A percentile compares a stretch with the other conserved stretches of the same genome.
Conservation (phyloP, 495 filamentous ascomycete species). For the Aspergillus steynii region DNA sequence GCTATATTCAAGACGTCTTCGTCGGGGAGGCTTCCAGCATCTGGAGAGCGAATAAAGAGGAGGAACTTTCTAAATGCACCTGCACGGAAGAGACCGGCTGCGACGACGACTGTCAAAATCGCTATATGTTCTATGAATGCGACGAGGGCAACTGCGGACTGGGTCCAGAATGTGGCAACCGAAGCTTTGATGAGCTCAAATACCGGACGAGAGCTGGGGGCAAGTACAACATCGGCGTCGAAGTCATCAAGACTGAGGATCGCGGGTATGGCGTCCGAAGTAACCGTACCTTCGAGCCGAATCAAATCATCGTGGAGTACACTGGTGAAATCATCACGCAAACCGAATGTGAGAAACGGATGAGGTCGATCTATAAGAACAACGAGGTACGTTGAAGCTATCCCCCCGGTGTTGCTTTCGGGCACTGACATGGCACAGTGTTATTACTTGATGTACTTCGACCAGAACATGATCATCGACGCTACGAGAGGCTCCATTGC, state of each 20-base stretch:
- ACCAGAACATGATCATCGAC: conserved; percentile 98
- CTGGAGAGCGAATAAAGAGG: conserved; percentile 77
- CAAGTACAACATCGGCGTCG: conserved; percentile 87
- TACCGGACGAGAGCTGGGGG: conserved; percentile 74
- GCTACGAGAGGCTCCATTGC: conserved; percentile 94
- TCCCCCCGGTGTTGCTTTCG: neutral
- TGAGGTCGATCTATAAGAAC: conserved; percentile 89
- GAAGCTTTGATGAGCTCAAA: conserved; percentile 78
- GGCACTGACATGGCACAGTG: conserved; percentile 55
- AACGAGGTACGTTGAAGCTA: conserved; percentile 65
- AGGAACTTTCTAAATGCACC: conserved; percentile 77
- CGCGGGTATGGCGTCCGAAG: conserved; percentile 89
- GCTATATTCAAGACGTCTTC: conserved; percentile 68
- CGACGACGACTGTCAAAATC: conserved; percentile 86
- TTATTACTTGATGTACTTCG: conserved; percentile 97
- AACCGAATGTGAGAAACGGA: conserved; percentile 86
- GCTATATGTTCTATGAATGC: conserved; percentile 96
- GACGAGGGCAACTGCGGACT: conserved; percentile 85
- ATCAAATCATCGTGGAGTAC: conserved; percentile 98
- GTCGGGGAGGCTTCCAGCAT: conserved; percentile 82
- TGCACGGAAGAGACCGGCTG: conserved; percentile 79
- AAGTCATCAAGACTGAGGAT: conserved; percentile 87
- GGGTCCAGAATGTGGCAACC: conserved; percentile 75
- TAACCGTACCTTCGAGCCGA: conserved; percentile 81
- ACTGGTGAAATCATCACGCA: conserved; percentile 96